phyloP scores from a whole-genome alignment of 495 filamentous ascomycete species.

The Penicillium robsamsonii region DNA sequence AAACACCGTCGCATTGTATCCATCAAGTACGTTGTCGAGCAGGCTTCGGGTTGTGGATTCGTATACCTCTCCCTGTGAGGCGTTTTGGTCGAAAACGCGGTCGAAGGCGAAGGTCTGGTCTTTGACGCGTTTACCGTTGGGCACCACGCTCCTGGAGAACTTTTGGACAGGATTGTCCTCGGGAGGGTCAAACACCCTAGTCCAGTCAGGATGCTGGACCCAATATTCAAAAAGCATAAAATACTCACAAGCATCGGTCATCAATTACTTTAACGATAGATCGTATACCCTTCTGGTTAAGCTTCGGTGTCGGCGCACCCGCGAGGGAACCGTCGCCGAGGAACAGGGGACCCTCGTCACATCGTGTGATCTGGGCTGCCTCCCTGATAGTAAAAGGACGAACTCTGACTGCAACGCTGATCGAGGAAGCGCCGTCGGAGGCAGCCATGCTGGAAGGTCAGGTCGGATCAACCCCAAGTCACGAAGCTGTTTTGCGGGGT shows the following conservation, averaged over 20 bases:
- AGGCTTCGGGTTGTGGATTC: constrained; percentile 86
- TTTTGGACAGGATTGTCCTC: constrained; percentile 94
- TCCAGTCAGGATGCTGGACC: constrained; percentile 12
- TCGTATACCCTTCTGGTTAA: constrained; percentile 81
- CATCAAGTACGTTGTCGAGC: constrained; percentile 91
- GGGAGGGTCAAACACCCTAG: constrained; percentile 92
- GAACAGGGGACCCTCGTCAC: constrained; percentile 85
- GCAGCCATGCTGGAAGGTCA: constrained; percentile 46
- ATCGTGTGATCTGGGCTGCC: constrained; percentile 66
- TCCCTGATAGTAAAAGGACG: constrained; percentile 81
- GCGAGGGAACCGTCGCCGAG: constrained; percentile 94
- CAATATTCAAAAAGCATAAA: background rate
- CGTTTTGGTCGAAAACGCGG: constrained; percentile 93
- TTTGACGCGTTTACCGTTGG: constrained; percentile 88
- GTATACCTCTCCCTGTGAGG: constrained; percentile 91
- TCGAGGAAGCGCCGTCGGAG: constrained; percentile 63
- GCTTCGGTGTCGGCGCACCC: constrained; percentile 72
- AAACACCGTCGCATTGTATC: constrained; percentile 98
- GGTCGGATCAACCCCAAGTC: constrained; percentile 17
- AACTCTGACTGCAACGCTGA: constrained; percentile 76
- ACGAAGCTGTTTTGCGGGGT: constrained; percentile 18
- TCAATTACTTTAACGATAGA: constrained; percentile 95
- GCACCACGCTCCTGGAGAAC: constrained; percentile 79
- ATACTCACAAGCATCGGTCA: constrained; percentile 86
- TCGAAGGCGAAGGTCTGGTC: constrained; percentile 98